Evolutionary conservation across 2,329 filamentous ascomycete species (phyloP).

Genomic region (Calonectria naviculata): DNA sequence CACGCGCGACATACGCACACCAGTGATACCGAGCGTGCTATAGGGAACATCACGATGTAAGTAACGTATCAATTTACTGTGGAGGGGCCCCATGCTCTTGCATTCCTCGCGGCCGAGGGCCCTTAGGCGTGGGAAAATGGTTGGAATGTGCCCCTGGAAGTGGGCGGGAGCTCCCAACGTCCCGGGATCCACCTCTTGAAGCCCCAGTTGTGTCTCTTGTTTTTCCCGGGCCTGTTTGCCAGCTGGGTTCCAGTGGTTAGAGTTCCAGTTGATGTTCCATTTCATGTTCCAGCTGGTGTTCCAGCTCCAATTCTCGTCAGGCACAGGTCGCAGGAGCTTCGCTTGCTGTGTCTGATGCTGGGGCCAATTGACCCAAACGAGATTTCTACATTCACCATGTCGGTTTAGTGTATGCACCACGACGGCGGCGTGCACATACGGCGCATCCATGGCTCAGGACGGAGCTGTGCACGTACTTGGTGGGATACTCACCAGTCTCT

Average conservation of each 20-base stretch:
- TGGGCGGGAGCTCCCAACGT: conserved; percentile 35
- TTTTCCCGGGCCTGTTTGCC: neutral
- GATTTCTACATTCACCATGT: neutral
- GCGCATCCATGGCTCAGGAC: neutral
- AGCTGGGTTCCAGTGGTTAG: neutral
- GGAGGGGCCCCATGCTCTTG: conserved; percentile 2
- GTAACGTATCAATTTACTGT: neutral
- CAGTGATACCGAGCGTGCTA: neutral
- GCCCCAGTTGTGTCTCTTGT: conserved; percentile 21
- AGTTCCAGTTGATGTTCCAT: conserved; percentile 15
- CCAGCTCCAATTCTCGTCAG: conserved; percentile 3
- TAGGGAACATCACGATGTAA: neutral
- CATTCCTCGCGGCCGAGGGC: conserved; percentile 10
- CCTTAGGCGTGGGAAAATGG: neutral
- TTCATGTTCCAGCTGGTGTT: conserved; percentile 16
- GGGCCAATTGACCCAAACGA: neutral
- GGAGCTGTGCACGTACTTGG: neutral
- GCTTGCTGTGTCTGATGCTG: conserved; percentile 2
- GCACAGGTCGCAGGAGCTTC: neutral
- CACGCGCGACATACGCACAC: neutral
- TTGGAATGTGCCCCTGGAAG: conserved; percentile 26
- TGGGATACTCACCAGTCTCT: neutral
- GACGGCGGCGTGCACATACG: neutral
- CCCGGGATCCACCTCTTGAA: conserved; percentile 33
- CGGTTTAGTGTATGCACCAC: neutral